Evolutionary conservation across 805 yeast species (phyloP), one percentile per base, ranked within the genome.

Genomic region (Yamadazyma sp.): DNA sequence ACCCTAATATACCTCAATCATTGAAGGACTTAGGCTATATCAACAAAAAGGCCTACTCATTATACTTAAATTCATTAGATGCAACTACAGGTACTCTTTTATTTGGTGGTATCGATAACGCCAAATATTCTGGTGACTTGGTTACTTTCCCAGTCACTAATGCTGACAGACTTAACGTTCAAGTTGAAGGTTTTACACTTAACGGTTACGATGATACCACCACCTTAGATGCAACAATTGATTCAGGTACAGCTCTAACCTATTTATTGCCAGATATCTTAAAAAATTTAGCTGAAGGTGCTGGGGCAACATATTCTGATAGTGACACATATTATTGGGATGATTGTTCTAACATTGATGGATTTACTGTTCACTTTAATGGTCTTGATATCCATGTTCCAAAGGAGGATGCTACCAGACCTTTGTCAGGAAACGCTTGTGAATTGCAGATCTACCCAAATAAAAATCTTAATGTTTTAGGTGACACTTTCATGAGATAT

Each of bases 401-500:
- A 8, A 15, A 16, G 8, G 27, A 26, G 24, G 47, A 48, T 35
- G 23, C 49, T 26, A 17, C 37, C 10, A 23, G 15, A 8, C 26
- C 28, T 12, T 5, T 14, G 13, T 12, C 14, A 13, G 27, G 20
- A 11, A 10, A 4, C 10, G 10, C 30, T 15, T 27, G 29, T 21
- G 17, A 20, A 6, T 27, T 27, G 12, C 22, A 21, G 4, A 20
- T 25, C 23, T 19, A 4, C 14, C 26, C 26, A 7, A 26, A 30
- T 17, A 16, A 14, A 10, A 9, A 11, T 5, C 15, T 11, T 22
- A 27, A 28, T 12, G 16, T 27, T 20, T 61, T 83, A 22, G 91
- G 91, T 10, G 87, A 80, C 49, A 69, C 72, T 27, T 72, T 82
- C 49, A 56, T 83, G 44, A 65, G 84, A 32, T 69, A 74, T 38